Base-by-base conservation (phyloP, 2,329 filamentous ascomycete species). In the Zymoseptoria crescenta region DNA sequence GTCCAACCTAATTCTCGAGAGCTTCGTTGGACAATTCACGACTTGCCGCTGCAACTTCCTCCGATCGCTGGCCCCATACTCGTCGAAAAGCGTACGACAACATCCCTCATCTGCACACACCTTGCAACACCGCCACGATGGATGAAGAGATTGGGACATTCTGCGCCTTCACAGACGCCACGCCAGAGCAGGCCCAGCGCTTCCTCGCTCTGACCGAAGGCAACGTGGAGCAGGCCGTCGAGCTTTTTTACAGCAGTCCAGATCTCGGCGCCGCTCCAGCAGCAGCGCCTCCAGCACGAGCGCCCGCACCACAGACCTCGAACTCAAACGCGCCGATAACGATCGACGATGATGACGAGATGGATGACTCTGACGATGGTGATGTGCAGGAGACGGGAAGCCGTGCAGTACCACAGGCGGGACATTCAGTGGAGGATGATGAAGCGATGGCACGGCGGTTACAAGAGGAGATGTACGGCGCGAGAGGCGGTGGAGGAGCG, bases 371-470 rank as follows among this genome's bases (percentile, higher is more conserved):
- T 63, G 61, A 72, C 35, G 73, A 76, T 56, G 74, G 76, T 62
- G 55, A 68, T 54, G 62, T 68, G 50, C 59, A 67, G 57, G 64
- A 66, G 41, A 61, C 58, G 5, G 67, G 64, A 20, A 70, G 69
- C 50, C 65, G 69, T 49, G 65, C 72, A 27, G 69, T 70, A 29
- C 57, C 52, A 45, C 59, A 68, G n/a, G 64, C 62, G 35, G 61
- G 61, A 1, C 61, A 61, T 10, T 62, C 67, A 24, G 57, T 75
- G 80, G 92, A 96, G 64, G 91, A 96, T 69, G 94, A 99, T 69
- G 92, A 91, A 56, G 92, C 89, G 50, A 93, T 97, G 86, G 94
- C 94, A 6, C 85, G 92, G 73, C 84, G 89, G 59, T 74, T 99
- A 60, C 94, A 99, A 73, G 89, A 99, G 70, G 91, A 99, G 74